Evolutionary conservation across 164 flowering plant species (phyloP).

Genomic region (Annona cherimola): DNA sequence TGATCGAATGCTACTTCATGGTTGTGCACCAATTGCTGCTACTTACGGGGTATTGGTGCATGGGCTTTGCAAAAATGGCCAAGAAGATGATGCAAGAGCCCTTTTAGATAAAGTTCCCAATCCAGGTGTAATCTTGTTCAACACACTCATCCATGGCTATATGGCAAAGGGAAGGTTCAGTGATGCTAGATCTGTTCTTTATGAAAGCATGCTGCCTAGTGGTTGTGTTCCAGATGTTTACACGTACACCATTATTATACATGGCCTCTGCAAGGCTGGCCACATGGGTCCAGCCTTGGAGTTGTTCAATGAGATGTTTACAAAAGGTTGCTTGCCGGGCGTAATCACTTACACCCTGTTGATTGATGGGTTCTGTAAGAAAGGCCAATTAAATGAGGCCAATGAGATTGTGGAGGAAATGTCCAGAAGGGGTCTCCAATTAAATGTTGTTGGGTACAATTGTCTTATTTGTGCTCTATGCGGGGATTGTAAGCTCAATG

Average conservation of each 20-base stretch:
- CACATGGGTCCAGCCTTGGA: constrained; percentile 52
- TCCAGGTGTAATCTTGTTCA: constrained; percentile 56
- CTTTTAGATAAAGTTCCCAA: constrained; percentile 52
- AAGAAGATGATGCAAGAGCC: constrained; percentile 61
- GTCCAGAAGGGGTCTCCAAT: constrained; percentile 42
- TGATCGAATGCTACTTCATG: constrained; percentile 77
- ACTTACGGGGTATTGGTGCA: constrained; percentile 76
- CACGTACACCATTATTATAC: constrained; percentile 59
- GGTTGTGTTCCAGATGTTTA: constrained; percentile 60
- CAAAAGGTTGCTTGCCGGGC: constrained; percentile 58
- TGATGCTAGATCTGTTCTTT: constrained; percentile 56
- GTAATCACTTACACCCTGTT: constrained; percentile 60
- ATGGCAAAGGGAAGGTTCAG: constrained; percentile 46
- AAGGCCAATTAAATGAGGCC: constrained; percentile 52
- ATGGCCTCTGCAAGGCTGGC: constrained; percentile 66
- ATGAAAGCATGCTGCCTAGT: constrained; percentile 30
- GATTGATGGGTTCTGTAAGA: constrained; percentile 72
- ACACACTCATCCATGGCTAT: constrained; percentile 74
- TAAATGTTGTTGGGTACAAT: constrained; percentile 73
- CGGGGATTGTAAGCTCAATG: constrained; percentile 40
- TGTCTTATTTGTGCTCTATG: constrained; percentile 62
- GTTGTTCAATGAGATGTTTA: constrained; percentile 49
- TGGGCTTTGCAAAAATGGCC: constrained; percentile 58
- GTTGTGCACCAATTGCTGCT: constrained; percentile 51
- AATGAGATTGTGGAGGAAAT: constrained; percentile 40